phyloP scores from a whole-genome alignment of 2,329 filamentous ascomycete genomes.

The Aspergillus carbonarius region DNA sequence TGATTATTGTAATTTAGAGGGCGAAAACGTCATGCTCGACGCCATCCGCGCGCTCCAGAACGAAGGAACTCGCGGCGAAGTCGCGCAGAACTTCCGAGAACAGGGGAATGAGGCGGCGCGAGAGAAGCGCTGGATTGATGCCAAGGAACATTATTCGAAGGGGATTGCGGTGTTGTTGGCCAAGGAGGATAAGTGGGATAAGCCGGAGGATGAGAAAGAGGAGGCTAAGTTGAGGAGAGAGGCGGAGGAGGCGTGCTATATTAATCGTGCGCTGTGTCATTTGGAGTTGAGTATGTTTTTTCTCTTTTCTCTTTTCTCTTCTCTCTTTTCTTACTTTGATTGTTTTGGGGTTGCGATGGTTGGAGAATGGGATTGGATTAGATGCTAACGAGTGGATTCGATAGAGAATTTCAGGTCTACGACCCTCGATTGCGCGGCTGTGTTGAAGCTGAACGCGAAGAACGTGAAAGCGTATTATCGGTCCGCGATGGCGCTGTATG shows the following conservation, averaged over 20 bases:
- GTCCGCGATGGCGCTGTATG: conserved; percentile 72
- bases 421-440: conserved; percentile 78
- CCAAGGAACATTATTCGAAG: conserved; percentile 87
- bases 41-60: conserved; percentile 88
- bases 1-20: conserved; percentile 34
- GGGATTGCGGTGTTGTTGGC: conserved; percentile 70
- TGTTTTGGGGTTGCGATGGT: too few relatives aligned
- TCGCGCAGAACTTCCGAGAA: conserved; percentile 80
- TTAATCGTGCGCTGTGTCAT: conserved; percentile 88
- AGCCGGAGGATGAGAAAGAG: conserved; percentile 54
- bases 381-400: not conserved
- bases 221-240: conserved; percentile 63
- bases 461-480: conserved; percentile 94
- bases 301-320: not conserved
- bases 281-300: conserved; percentile 67
- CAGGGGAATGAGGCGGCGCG: conserved; percentile 88
- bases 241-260: conserved; percentile 73
- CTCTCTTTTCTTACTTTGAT: too few relatives aligned
- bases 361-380: too few relatives aligned
- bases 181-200: conserved; percentile 58
- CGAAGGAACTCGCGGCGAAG: conserved; percentile 83
- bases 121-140: conserved; percentile 72
- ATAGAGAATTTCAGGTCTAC: conserved; percentile 81
- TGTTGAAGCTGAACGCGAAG: conserved; percentile 71
- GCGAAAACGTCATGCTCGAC: conserved; percentile 80